Conservation (phyloP, 1,284 basidiomycete species). For the Mrakiaceae sp. region DNA sequence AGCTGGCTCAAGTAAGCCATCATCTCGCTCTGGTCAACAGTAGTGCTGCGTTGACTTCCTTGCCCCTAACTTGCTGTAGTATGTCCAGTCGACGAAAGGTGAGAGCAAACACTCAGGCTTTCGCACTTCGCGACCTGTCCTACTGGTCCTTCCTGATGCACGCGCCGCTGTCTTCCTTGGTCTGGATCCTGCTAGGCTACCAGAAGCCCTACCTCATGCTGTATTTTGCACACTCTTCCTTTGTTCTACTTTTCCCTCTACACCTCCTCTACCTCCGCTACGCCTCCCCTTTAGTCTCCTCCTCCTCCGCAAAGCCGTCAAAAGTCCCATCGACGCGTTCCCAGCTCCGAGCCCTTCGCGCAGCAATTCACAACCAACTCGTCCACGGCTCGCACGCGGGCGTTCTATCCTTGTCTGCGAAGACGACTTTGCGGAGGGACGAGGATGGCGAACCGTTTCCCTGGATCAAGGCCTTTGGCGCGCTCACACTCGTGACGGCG, state of each 20-base stretch:
- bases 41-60: neutral
- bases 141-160: neutral
- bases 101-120: neutral
- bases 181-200: constrained; percentile 2
- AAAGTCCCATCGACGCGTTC: neutral
- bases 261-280: constrained; percentile 8
- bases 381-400: neutral
- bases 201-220: constrained; percentile 13
- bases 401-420: neutral
- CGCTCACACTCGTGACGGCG: neutral
- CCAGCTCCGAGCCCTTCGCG: neutral
- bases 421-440: neutral
- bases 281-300: neutral
- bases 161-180: neutral
- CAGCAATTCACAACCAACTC: neutral
- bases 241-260: constrained; percentile 2
- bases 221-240: constrained; percentile 7
- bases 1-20: neutral
- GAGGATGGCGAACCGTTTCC: neutral
- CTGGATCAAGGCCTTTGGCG: neutral
- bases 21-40: neutral
- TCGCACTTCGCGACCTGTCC: neutral
- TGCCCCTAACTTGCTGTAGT: neutral
- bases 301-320: neutral
- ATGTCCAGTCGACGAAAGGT: constrained; percentile 11